Percentiles rank a stretch among this genome's conserved stretches.
phyloP scores from a whole-genome alignment of 805 yeast genomes.

The Candida arabinofermentans region DNA sequence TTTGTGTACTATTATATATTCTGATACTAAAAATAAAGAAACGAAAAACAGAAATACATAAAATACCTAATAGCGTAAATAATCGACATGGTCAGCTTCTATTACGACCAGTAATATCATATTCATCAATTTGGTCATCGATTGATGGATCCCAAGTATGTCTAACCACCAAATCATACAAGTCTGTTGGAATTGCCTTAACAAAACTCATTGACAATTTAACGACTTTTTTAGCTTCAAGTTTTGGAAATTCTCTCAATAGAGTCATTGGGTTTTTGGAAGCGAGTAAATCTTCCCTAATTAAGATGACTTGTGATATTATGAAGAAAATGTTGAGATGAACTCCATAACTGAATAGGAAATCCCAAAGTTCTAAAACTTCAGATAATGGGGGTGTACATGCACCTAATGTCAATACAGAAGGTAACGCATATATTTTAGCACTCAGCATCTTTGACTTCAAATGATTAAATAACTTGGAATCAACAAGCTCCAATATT shows the following conservation, averaged over 20 bases:
- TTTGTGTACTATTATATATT: background rate
- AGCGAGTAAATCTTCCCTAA: slow-evolving; percentile 57
- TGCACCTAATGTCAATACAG: slow-evolving; percentile 79
- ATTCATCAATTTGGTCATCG: slow-evolving; percentile 23
- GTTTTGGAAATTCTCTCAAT: slow-evolving; percentile 64
- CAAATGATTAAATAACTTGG: slow-evolving; percentile 56
- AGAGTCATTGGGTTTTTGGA: slow-evolving; percentile 70
- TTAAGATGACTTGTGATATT: slow-evolving; percentile 74
- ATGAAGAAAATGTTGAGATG: slow-evolving; percentile 83
- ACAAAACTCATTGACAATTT: slow-evolving; percentile 77
- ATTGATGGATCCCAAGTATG: slow-evolving; percentile 54
- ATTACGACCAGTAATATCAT: slow-evolving; percentile 2
- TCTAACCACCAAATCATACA: slow-evolving; percentile 59
- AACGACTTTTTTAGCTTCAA: slow-evolving; percentile 71
- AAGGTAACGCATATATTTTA: slow-evolving; percentile 81
- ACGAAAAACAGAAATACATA: background rate
- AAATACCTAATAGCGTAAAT: background rate
- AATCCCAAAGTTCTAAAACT: slow-evolving; percentile 82
- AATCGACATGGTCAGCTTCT: background rate
- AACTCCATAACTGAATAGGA: slow-evolving; percentile 84
- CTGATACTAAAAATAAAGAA: background rate
- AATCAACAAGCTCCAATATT: slow-evolving; percentile 68
- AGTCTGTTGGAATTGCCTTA: slow-evolving; percentile 62
- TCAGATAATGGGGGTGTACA: slow-evolving; percentile 83
- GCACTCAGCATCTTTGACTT: slow-evolving; percentile 69